Evolutionary conservation across 2,329 filamentous ascomycete genomes (phyloP), one percentile per base, ranked within the genome.

Genomic region (Akanthomyces muscarius): DNA sequence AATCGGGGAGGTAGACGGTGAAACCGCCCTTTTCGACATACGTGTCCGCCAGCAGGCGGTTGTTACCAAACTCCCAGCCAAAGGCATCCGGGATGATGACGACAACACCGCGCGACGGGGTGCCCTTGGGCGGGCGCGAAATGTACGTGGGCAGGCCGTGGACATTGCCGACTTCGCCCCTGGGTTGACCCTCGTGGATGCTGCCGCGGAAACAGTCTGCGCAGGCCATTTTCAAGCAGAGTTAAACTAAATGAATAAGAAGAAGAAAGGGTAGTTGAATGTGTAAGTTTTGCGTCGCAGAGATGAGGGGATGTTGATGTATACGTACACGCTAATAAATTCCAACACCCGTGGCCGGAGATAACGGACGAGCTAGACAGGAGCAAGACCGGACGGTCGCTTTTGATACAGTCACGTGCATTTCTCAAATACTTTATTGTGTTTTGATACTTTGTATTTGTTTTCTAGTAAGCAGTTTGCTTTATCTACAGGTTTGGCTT

Each of bases 41-140:
- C 48, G 72, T 71, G 67, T 86, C 84, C 5, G 82, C 82, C 41
- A 86, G 70, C 6, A 85, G 70, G 44, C 80, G 76, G 58, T 77
- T 78, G 70, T 86, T 86, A 25, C 78, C 71, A 65, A 86, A 80
- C 2, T 77, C 74, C 78, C 82, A 83, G 18, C 83, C 83, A 66
- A 86, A 85, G 0, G 79, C 79, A 68, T 86, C 84, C 0, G 83
- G 77, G 38, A 86, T 75, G 56, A 85, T 75, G 48, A 86, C 79
- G 11, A 86, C 71, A 63, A 83, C 78, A 13, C 76, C 83, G 44
- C 78, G 78, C n/a, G 74, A 48, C 0, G 62, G 8, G 11, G 50
- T 58, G 1, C 75, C 72, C n/a, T 68, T 62, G 0, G 70, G 33
- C 0, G 76, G 76, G 48, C 71, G 75, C 8, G 77, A 72, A 18